Base-by-base conservation (phyloP, 139 green algal species). In the Spirogloea muscicola region DNA sequence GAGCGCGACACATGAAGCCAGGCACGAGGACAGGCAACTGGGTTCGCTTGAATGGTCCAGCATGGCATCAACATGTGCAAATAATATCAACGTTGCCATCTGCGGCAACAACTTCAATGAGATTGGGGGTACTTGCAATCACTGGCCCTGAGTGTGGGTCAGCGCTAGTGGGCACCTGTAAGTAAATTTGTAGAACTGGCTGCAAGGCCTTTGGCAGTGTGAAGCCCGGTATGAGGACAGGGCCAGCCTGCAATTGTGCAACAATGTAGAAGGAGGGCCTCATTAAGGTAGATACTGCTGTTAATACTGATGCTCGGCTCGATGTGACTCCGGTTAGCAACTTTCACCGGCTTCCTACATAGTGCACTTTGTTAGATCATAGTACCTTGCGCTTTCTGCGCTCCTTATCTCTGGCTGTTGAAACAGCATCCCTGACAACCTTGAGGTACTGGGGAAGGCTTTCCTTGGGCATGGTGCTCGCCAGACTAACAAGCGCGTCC, bases 111-210 rank as follows among this genome's bases (percentile, higher is more conserved):
- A n/a, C n/a, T n/a, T n/a, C n/a, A n/a, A n/a, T n/a, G n/a, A n/a
- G n/a, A n/a, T n/a, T n/a, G n/a, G n/a, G n/a, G n/a, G n/a, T n/a
- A n/a, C n/a, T n/a, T n/a, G n/a, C n/a, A n/a, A n/a, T n/a, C n/a
- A n/a, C n/a, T n/a, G n/a, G n/a, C n/a, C n/a, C n/a, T n/a, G n/a
- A n/a, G n/a, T n/a, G n/a, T n/a, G n/a, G n/a, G n/a, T n/a, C n/a
- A n/a, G n/a, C n/a, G n/a, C n/a, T n/a, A n/a, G 13, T 25, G 34
- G 49, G 34, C 16, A 68, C 94, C 76, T 94, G 87, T 38, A 98
- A 84, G 86, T 94, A 99, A 72, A 98, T 89, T 33, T 91, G 91
- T 68, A 98, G 78, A 48, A 98, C 63, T 0, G 94, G 92, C 38
- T 74, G 75, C 39, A 98, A 85, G 0, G 88, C 93, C 77, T 94